A percentile compares a stretch with the other conserved stretches of the same genome.
phyloP scores from a whole-genome alignment of 495 filamentous ascomycete genomes.

The Cetradonia linearis region DNA sequence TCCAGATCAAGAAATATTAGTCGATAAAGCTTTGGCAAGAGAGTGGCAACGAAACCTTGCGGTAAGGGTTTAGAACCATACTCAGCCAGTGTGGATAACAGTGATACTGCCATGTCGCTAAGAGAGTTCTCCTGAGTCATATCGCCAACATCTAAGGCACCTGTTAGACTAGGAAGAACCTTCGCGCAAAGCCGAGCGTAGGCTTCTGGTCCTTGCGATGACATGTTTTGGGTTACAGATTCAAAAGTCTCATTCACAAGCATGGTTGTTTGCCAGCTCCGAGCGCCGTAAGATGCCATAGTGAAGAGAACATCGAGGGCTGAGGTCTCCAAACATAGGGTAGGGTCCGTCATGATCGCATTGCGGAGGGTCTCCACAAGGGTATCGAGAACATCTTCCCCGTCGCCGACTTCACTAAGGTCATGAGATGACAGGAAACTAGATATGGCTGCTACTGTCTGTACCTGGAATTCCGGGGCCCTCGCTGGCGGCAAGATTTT shows the following conservation, averaged over 20 bases:
- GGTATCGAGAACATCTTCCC: constrained; percentile 83
- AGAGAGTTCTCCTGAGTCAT: constrained; percentile 75
- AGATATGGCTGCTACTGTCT: constrained; percentile 66
- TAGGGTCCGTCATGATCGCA: constrained; percentile 66
- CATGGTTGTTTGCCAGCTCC: constrained; percentile 75
- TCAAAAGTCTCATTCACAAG: constrained; percentile 86
- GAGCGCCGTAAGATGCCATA: constrained; percentile 75
- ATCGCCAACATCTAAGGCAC: constrained; percentile 77
- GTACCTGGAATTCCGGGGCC: constrained; percentile 52
- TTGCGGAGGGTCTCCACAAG: constrained; percentile 79
- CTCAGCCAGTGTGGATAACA: constrained; percentile 70
- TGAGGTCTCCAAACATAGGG: constrained; percentile 56
- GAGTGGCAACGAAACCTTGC: constrained; percentile 68
- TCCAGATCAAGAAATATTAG: constrained; percentile 78
- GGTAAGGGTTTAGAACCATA: constrained; percentile 77
- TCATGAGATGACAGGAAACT: constrained; percentile 69
- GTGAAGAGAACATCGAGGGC: constrained; percentile 81
- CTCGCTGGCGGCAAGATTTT: constrained; percentile 43
- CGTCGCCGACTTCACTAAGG: constrained; percentile 67
- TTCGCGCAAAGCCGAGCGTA: constrained; percentile 78
- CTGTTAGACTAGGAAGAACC: constrained; percentile 76
- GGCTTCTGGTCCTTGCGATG: constrained; percentile 50
- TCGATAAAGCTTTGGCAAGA: constrained; percentile 77
- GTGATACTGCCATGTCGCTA: constrained; percentile 72
- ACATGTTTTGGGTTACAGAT: constrained; percentile 61